Percentiles rank a stretch among this genome's conserved stretches.
Conservation (phyloP, 139 green algal genomes). For the Chlamydomonas schloesseri region DNA sequence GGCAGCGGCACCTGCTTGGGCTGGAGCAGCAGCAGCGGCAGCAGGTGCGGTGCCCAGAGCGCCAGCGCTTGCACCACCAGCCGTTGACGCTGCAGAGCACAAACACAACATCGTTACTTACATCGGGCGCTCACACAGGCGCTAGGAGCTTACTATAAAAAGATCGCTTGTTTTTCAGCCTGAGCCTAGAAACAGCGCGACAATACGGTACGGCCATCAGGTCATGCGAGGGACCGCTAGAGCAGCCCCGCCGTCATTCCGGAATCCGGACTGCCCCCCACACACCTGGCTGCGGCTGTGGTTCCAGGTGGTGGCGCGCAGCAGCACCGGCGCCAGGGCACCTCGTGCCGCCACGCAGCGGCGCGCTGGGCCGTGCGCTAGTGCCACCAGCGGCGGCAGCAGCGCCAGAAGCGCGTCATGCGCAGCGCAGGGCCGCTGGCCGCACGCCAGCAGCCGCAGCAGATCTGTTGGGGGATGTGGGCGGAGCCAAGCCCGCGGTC, state of each 20-base stretch:
- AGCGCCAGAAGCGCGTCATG: conserved; percentile 24
- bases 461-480: background rate
- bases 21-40: background rate
- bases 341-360: conserved; percentile 3
- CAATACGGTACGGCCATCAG: too few species aligned
- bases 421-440: background rate
- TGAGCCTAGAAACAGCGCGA: too few species aligned
- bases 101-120: background rate
- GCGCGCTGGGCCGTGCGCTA: conserved; percentile 7
- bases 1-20: too few species aligned
- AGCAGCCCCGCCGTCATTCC: too few species aligned
- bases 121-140: too few species aligned
- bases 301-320: background rate
- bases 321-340: background rate
- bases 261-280: too few species aligned
- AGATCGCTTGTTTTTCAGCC: background rate
- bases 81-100: background rate
- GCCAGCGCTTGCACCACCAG: conserved; percentile 1
- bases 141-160: background rate
- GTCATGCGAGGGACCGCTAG: too few species aligned
- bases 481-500: background rate
- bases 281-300: conserved; percentile 21
- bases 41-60: conserved; percentile 4
- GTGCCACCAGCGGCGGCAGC: conserved; percentile 13
- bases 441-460: background rate